phyloP scores from a whole-genome alignment of 306 rosid genomes.

The Pyrus communis region DNA sequence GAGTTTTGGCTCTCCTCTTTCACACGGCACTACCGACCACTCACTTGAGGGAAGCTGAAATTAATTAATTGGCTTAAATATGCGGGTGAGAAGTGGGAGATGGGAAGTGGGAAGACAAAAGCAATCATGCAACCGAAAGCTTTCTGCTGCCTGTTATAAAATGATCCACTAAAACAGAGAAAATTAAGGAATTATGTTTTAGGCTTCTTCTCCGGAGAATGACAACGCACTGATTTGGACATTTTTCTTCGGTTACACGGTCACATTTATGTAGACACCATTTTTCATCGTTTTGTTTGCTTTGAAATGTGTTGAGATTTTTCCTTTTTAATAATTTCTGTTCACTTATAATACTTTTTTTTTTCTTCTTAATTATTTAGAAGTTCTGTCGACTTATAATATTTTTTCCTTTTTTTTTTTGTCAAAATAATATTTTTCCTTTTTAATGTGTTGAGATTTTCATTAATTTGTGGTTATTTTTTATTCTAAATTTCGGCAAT shows the following conservation, averaged over 20 bases:
- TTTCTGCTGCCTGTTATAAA: neutral
- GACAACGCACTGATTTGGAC: too few species aligned
- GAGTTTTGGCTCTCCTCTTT: neutral
- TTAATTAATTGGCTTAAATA: neutral
- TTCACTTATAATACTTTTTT: too few species aligned
- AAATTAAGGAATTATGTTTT: neutral
- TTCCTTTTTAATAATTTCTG: too few species aligned
- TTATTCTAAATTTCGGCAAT: too few species aligned
- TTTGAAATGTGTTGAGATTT: neutral
- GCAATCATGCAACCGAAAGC: neutral
- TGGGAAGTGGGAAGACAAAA: neutral
- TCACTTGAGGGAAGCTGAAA: neutral
- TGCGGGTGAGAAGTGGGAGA: neutral
- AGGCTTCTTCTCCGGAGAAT: neutral
- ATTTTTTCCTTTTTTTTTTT: neutral
- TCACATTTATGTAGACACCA: too few species aligned
- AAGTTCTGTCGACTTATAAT: too few species aligned
- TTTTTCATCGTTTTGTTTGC: neutral
- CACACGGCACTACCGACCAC: neutral
- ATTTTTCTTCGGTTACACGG: too few species aligned
- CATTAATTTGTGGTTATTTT: too few species aligned
- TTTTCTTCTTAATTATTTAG: too few species aligned
- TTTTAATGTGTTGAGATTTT: too few species aligned
- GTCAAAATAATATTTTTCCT: neutral
- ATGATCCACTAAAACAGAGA: neutral